These are phyloP conservation scores for Gaertneriomyces semiglobifer DNA, from an alignment of 192 early-diverging fungal species.

Conservation along the genomic window DNA sequence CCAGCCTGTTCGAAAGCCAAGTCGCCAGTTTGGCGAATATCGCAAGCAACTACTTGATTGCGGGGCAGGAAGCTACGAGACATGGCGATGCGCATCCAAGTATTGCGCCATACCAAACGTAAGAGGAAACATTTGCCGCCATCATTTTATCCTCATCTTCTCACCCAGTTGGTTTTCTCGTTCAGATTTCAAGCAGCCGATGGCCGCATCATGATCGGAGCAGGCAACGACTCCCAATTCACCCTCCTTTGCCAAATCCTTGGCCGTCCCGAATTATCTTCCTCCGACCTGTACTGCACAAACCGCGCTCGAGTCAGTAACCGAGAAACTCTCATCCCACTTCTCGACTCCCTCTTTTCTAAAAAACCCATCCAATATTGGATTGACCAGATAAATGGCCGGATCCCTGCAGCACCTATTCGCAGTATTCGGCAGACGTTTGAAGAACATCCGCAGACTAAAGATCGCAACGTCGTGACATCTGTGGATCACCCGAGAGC, in stretches of 20 bases:
- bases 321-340: constrained; percentile 57
- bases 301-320: constrained; percentile 74
- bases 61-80: constrained; percentile 71
- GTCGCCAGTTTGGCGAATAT: constrained; percentile 87
- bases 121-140: not conserved
- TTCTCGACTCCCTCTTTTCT: constrained; percentile 54
- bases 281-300: constrained; percentile 54
- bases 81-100: constrained; percentile 87
- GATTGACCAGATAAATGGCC: constrained; percentile 59
- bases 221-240: constrained; percentile 88
- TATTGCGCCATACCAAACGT: constrained; percentile 89
- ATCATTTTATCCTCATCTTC: not conserved
- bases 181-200: constrained; percentile 64
- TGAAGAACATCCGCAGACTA: constrained; percentile 46
- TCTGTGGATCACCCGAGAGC: constrained; percentile 78
- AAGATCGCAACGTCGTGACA: constrained; percentile 63
- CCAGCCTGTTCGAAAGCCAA: constrained; percentile 73
- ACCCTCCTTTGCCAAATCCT: constrained; percentile 59
- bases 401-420: constrained; percentile 79
- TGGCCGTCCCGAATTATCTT: constrained; percentile 42
- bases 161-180: not conserved
- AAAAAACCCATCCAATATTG: constrained; percentile 56
- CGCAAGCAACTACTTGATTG: constrained; percentile 80
- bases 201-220: constrained; percentile 81
- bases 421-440: constrained; percentile 77